These are phyloP conservation scores for Protomyces gravidus DNA, from an alignment of 1,139 yeast species.

Conservation along the genomic window DNA sequence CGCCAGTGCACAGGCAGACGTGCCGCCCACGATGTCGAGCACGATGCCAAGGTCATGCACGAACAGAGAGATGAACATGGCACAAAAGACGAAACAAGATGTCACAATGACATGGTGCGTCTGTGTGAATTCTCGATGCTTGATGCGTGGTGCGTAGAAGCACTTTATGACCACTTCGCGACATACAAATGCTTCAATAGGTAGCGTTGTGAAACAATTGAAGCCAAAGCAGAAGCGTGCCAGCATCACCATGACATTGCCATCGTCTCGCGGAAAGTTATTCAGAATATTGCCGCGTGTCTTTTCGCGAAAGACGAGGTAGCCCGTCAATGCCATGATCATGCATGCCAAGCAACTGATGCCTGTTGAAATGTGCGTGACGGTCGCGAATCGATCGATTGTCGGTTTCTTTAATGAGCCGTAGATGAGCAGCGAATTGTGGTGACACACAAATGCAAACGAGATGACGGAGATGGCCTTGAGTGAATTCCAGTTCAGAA, in stretches of 20 bases:
- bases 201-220: constrained; percentile 67
- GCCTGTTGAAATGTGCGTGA: constrained; percentile 79
- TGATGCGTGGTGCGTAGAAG: constrained; percentile 41
- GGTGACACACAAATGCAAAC: constrained; percentile 92
- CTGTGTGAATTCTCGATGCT: constrained; percentile 24
- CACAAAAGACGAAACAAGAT: constrained; percentile 57
- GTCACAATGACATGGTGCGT: constrained; percentile 61
- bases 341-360: constrained; percentile 77
- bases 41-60: constrained; percentile 89
- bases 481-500: constrained; percentile 63
- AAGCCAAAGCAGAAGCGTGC: constrained; percentile 90
- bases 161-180: constrained; percentile 76
- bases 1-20: constrained; percentile 89
- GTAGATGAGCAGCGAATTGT: constrained; percentile 82
- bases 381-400: constrained; percentile 62
- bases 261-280: constrained; percentile 70
- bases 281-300: constrained; percentile 85
- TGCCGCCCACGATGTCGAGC: constrained; percentile 83
- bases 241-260: constrained; percentile 42
- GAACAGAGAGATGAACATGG: constrained; percentile 70
- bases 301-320: constrained; percentile 64
- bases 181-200: constrained; percentile 82
- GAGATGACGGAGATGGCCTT: constrained; percentile 90
- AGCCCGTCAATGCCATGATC: constrained; percentile 75
- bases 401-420: constrained; percentile 77